Evolutionary conservation across 768 basidiomycete species (phyloP).

Genomic region (Lentinula sp.): DNA sequence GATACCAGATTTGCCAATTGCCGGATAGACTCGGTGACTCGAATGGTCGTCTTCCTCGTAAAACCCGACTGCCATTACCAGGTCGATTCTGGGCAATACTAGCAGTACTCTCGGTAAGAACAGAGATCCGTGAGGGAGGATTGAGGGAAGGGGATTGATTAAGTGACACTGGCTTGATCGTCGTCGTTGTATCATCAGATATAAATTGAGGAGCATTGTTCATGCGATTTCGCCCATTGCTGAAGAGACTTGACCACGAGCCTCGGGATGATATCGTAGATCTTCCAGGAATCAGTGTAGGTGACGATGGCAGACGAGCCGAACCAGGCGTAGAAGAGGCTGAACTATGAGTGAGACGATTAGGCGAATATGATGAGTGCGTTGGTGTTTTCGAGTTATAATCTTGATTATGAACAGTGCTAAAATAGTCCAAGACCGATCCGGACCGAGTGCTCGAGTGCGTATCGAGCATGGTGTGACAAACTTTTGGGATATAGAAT

Average conservation of each 20-base stretch:
- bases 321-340: neutral
- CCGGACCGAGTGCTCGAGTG: conserved; percentile 12
- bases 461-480: neutral
- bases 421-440: conserved; percentile 54
- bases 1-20: conserved; percentile 12
- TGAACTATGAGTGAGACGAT: neutral
- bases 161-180: conserved; percentile 29
- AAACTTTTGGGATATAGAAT: conserved; percentile 3
- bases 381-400: neutral
- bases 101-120: conserved; percentile 18
- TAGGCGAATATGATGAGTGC: neutral
- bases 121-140: conserved; percentile 14
- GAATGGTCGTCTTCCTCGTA: conserved; percentile 20
- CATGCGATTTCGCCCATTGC: conserved; percentile 65
- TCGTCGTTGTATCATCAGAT: conserved; percentile 35
- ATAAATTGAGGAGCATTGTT: conserved; percentile 30
- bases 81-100: neutral
- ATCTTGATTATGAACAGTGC: conserved; percentile 26
- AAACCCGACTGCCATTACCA: neutral
- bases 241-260: conserved; percentile 79
- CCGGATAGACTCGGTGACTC: conserved; percentile 16
- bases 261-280: conserved; percentile 63
- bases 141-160: conserved; percentile 20
- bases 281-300: conserved; percentile 23
- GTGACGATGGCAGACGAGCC: conserved; percentile 20